Evolutionary conservation across 2,329 filamentous ascomycete species (phyloP).

Genomic region (Cladophialophora bantiana): DNA sequence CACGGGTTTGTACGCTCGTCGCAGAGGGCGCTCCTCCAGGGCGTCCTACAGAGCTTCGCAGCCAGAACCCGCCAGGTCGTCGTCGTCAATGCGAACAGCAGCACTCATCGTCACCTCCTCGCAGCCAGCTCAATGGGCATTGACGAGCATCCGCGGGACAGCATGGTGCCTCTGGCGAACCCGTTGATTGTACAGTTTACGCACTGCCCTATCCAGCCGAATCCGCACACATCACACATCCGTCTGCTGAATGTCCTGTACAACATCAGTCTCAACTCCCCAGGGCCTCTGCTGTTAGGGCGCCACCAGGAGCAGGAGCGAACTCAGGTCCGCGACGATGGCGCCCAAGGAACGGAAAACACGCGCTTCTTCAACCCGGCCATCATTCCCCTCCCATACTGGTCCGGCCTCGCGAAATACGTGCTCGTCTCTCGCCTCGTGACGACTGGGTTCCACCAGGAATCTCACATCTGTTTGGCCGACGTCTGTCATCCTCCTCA

Average conservation of each 20-base stretch:
- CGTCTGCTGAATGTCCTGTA: conserved; percentile 45
- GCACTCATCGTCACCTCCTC: conserved; percentile 4
- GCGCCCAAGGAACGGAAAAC: conserved; percentile 15
- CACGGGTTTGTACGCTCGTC: conserved; percentile 12
- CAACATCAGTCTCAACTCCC: conserved; percentile 47
- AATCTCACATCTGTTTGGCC: conserved; percentile 51
- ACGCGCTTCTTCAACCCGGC: conserved; percentile 48
- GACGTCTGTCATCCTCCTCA: conserved; percentile 46
- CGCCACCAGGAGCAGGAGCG: conserved; percentile 25
- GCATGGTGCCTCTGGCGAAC: conserved; percentile 4
- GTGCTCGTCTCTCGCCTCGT: conserved; percentile 48
- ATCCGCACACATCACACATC: conserved; percentile 41
- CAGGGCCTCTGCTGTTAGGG: conserved; percentile 1
- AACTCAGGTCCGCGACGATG: conserved; percentile 7
- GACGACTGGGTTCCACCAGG: conserved; percentile 46
- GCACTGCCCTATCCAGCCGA: neutral
- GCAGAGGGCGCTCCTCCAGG: conserved; percentile 11
- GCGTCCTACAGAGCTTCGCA: conserved; percentile 5
- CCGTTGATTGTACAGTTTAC: conserved; percentile 14
- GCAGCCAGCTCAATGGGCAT: neutral
- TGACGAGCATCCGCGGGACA: too few species aligned
- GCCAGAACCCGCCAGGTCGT: neutral
- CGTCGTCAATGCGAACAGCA: neutral
- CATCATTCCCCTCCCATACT: conserved; percentile 49
- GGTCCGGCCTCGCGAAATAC: conserved; percentile 47